phyloP scores from a whole-genome alignment of 1,139 yeast species.

The Scheffersomyces cryptocercus region DNA sequence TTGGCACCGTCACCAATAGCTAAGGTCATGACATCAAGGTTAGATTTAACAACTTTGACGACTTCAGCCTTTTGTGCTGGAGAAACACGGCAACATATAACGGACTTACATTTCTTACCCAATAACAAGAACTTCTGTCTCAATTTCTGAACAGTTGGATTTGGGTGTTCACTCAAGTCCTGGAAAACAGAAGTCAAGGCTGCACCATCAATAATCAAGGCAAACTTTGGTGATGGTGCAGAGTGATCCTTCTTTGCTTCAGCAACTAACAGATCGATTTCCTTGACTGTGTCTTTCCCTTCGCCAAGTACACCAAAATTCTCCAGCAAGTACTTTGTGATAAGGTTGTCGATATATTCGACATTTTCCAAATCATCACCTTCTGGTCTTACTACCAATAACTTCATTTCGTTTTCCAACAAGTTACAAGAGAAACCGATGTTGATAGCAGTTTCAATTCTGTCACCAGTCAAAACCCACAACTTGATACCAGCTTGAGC shows the following conservation, averaged over 20 bases:
- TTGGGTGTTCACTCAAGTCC: conserved; percentile 12
- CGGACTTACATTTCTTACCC: conserved; percentile 62
- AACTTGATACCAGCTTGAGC: conserved; percentile 91
- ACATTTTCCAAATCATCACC: conserved; percentile 21
- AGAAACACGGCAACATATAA: conserved; percentile 64
- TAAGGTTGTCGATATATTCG: conserved; percentile 32
- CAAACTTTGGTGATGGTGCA: conserved; percentile 48
- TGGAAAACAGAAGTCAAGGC: conserved; percentile 48
- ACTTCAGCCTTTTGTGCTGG: conserved; percentile 65
- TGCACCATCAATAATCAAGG: conserved; percentile 57
- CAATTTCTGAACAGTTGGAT: conserved; percentile 13
- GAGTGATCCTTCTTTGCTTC: conserved; percentile 51
- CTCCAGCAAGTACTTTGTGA: conserved; percentile 41
- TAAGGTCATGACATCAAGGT: conserved; percentile 58
- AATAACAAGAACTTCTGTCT: conserved; percentile 49
- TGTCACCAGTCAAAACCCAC: conserved; percentile 98
- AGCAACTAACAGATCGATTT: conserved; percentile 34
- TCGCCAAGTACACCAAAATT: conserved; percentile 35
- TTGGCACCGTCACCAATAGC: conserved; percentile 72
- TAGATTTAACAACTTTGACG: conserved; percentile 52
- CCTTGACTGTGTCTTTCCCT: conserved; percentile 23
- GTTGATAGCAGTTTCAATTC: conserved; percentile 96
- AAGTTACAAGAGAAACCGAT: conserved; percentile 96
- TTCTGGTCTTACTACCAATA: conserved; percentile 56
- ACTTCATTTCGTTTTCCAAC: conserved; percentile 82